Conservation (phyloP, 768 basidiomycete species). For the Sistotremastrum niveocremeum region DNA sequence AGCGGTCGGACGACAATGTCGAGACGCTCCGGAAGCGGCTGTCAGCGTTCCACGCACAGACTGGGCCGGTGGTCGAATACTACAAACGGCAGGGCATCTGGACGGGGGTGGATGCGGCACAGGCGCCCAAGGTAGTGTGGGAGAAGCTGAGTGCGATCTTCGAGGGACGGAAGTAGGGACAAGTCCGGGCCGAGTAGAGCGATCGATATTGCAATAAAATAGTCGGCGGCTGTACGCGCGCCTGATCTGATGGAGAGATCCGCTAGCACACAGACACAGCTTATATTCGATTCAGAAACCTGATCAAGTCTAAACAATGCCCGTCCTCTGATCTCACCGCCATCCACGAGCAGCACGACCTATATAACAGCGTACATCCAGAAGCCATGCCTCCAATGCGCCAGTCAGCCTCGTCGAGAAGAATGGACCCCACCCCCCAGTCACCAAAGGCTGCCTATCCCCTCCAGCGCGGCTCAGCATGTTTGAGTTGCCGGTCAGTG, state of each 20-base stretch:
- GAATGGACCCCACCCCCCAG: too few relatives aligned
- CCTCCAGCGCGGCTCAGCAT: slow-evolving; percentile 28
- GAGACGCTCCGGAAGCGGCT: slow-evolving; percentile 89
- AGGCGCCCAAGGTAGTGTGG: slow-evolving; percentile 89
- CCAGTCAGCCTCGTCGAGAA: too few relatives aligned
- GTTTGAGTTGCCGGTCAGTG: slow-evolving; percentile 31
- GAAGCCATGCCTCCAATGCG: too few relatives aligned
- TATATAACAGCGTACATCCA: too few relatives aligned
- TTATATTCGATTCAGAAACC: too few relatives aligned
- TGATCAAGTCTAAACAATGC: background rate
- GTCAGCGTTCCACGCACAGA: slow-evolving; percentile 80
- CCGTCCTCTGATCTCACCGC: slow-evolving; percentile 4
- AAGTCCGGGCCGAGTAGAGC: background rate
- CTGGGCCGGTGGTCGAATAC: slow-evolving; percentile 91
- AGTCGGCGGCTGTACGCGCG: too few relatives aligned
- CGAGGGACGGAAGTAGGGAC: slow-evolving; percentile 30
- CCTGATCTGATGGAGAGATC: too few relatives aligned
- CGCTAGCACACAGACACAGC: too few relatives aligned
- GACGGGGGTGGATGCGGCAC: slow-evolving; percentile 86
- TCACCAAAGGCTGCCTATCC: slow-evolving; percentile 15
- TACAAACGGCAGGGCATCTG: slow-evolving; percentile 88
- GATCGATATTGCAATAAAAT: too few relatives aligned
- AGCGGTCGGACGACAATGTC: slow-evolving; percentile 96
- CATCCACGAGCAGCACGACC: slow-evolving; percentile 5
- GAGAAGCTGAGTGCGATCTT: slow-evolving; percentile 60